phyloP scores from a whole-genome alignment of 805 yeast genomes.

The Nakazawaea populi region DNA sequence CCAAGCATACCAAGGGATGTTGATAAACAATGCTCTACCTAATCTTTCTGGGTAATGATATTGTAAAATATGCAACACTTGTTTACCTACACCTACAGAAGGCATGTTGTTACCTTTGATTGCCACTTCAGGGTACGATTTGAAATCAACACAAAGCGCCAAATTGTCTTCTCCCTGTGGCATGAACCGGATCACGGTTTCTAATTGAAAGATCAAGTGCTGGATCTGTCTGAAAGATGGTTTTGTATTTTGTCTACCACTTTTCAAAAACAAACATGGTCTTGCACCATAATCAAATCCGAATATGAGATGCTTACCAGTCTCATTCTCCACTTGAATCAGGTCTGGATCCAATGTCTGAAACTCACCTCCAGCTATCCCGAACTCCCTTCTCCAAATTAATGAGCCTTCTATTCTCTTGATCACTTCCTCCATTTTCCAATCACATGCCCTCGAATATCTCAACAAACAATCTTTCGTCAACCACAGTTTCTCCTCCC shows the following conservation, averaged over 20 bases:
- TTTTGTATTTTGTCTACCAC: conserved; percentile 94
- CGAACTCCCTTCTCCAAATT: conserved; percentile 89
- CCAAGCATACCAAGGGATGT: conserved; percentile 93
- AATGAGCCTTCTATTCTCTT: conserved; percentile 70
- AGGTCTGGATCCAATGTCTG: conserved; percentile 48
- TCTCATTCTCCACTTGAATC: conserved; percentile 66
- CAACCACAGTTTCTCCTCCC: conserved; percentile 82
- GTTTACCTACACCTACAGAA: conserved; percentile 83
- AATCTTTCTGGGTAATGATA: conserved; percentile 97
- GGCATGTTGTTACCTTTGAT: conserved; percentile 71
- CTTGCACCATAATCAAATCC: conserved; percentile 89
- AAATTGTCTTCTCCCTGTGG: conserved; percentile 94
- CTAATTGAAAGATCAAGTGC: conserved; percentile 88
- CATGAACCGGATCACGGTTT: conserved; percentile 90
- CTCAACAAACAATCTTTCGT: conserved; percentile 88
- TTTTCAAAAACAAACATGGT: conserved; percentile 88
- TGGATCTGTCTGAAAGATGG: conserved; percentile 90
- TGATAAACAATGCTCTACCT: conserved; percentile 86
- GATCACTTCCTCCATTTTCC: conserved; percentile 70
- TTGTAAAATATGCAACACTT: conserved; percentile 88
- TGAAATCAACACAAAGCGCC: conserved; percentile 88
- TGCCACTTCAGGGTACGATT: conserved; percentile 57
- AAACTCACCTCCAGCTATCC: conserved; percentile 40
- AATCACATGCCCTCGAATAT: conserved; percentile 89
- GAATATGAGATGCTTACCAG: conserved; percentile 87